These are phyloP conservation scores for Apiospora phragmitis DNA, from an alignment of 2,329 filamentous ascomycete species.

Conservation along the genomic window DNA sequence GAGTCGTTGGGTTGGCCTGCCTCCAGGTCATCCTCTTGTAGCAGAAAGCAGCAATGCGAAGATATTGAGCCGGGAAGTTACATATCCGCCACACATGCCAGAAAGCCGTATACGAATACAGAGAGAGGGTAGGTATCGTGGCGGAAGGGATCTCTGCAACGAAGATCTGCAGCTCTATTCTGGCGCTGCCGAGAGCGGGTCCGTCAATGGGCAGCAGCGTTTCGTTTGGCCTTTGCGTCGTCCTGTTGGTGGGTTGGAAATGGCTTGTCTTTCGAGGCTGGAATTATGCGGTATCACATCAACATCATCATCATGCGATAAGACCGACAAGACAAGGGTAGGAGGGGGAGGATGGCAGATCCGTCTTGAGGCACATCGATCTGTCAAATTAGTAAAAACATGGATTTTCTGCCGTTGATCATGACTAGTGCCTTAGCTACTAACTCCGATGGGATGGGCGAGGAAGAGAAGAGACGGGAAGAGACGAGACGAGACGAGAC, in stretches of 20 bases:
- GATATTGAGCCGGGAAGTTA: neutral
- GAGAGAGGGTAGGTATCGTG: neutral
- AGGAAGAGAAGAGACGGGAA: too few relatives aligned
- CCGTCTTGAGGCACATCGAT: neutral
- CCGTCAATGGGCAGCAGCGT: neutral
- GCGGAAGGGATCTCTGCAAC: conserved; percentile 4
- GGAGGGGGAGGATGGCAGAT: neutral
- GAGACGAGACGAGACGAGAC: neutral
- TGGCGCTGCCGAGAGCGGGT: neutral
- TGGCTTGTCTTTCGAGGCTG: neutral
- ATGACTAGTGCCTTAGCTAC: neutral
- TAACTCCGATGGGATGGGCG: too few relatives aligned
- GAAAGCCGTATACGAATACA: neutral
- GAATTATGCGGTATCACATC: neutral
- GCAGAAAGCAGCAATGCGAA: neutral
- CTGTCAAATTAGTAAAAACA: neutral
- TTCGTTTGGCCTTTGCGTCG: neutral
- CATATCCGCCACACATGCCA: neutral
- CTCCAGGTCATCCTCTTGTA: neutral
- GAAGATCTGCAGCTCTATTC: neutral
- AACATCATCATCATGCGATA: neutral
- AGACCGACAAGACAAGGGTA: neutral
- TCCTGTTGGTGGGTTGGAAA: neutral
- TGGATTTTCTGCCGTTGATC: neutral
- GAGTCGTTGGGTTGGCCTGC: neutral